These are phyloP conservation scores for Chalciporus sphaerocephalus DNA, from an alignment of 768 basidiomycete species.

Conservation along the genomic window DNA sequence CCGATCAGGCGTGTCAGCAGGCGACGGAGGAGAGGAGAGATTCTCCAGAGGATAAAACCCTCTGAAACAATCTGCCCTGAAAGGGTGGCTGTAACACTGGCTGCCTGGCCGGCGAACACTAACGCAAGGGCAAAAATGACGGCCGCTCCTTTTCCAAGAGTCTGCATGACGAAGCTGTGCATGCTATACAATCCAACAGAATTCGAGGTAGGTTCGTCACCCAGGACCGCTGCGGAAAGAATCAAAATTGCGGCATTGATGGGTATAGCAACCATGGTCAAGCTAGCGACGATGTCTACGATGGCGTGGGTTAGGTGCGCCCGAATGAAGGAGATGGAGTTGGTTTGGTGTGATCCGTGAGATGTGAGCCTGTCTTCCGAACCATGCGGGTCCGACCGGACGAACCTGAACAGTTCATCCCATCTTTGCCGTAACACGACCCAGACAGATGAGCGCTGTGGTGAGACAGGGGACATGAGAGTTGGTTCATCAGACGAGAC, in stretches of 20 bases:
- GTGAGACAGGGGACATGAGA: slow-evolving; percentile 16
- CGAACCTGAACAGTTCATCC: slow-evolving; percentile 5
- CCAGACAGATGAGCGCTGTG: not conserved
- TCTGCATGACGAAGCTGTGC: slow-evolving; percentile 35
- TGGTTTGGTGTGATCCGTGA: slow-evolving; percentile 28
- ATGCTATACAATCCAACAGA: slow-evolving; percentile 42
- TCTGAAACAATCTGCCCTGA: slow-evolving; percentile 47
- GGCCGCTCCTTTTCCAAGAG: slow-evolving; percentile 36
- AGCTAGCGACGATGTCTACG: slow-evolving; percentile 42
- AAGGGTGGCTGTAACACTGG: slow-evolving; percentile 46
- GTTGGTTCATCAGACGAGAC: slow-evolving; percentile 40
- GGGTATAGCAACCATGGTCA: slow-evolving; percentile 44
- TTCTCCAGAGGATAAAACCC: slow-evolving; percentile 47
- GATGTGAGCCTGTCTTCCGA: slow-evolving; percentile 4
- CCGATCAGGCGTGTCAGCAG: slow-evolving; percentile 42
- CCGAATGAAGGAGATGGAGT: slow-evolving; percentile 32
- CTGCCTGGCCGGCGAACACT: slow-evolving; percentile 45
- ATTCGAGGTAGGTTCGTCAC: slow-evolving; percentile 1
- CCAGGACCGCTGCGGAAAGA: slow-evolving; percentile 26
- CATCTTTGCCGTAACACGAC: not conserved
- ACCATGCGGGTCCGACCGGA: slow-evolving; percentile 4
- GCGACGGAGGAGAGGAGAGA: slow-evolving; percentile 39
- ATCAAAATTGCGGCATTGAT: slow-evolving; percentile 46
- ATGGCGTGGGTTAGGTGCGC: slow-evolving; percentile 41
- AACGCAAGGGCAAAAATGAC: slow-evolving; percentile 47